Evolutionary conservation across 495 filamentous ascomycete genomes (phyloP), one percentile per base, ranked within the genome.

Genomic region (Aspergillus ellipticus): DNA sequence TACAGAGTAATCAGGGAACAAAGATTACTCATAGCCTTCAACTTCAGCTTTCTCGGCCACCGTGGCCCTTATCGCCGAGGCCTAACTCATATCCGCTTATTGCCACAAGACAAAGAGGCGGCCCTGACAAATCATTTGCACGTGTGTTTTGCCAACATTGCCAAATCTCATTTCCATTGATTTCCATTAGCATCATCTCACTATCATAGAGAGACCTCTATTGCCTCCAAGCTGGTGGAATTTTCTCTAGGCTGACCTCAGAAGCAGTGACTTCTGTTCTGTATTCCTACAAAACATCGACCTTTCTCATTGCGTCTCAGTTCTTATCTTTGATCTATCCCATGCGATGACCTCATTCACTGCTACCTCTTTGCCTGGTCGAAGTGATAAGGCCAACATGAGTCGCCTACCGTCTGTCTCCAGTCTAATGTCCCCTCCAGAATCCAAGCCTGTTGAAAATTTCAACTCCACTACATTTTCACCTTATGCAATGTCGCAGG

Each of bases 401-500:
- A 74, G 77, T 71, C 74, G 71, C 52, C 62, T 82, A 56, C 77
- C 79, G 24, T 71, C 74, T 35, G 74, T 82, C 16, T 75, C 79
- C 64, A 89, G 79, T 66, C 77, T 91, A 35, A 87, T 91, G 83
- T 91, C 88, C 33, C 88, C 88, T 20, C 88, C 88, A 45, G 87
- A 89, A 64, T 72, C 76, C 8, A 77, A 82, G 59, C 80, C 81
- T 19, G 71, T 83, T 48, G 87, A 90, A 43, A 81, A 64, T 43
- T 89, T 89, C 69, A 68, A 74, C 37, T 65, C 69, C 20, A 47
- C 13, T 53, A 55, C 67, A 19, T 66, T 62, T 22, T 74, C 64
- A 46, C 74, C 66, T 42, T 70, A 70, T 55, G 65, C 56, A 63
- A 63, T 62, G 54, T 63, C 56, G 29, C 55, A 68, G 59, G 67